phyloP scores from a whole-genome alignment of 2,329 filamentous ascomycete genomes.

The Diaporthe ampelina region DNA sequence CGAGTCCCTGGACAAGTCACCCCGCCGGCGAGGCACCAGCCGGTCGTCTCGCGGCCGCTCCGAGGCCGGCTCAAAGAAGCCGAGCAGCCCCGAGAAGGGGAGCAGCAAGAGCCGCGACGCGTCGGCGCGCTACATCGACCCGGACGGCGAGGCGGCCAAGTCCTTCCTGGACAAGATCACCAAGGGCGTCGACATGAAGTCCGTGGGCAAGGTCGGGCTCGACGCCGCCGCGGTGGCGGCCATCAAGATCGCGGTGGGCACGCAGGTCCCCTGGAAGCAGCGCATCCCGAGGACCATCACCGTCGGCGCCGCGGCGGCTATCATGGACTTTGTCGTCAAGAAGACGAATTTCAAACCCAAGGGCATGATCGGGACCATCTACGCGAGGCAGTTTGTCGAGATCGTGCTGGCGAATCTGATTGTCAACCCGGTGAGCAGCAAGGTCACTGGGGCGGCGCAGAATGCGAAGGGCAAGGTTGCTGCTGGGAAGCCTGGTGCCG shows the following conservation, averaged over 20 bases:
- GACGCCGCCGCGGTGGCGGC: conserved; percentile 40
- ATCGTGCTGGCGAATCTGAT: conserved; percentile 39
- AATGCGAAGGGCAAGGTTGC: not conserved
- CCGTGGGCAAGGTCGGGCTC: conserved; percentile 38
- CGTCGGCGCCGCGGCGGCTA: conserved; percentile 35
- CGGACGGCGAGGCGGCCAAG: conserved; percentile 36
- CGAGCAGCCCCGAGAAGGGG: not conserved
- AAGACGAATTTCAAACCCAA: conserved; percentile 38
- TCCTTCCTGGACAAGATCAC: conserved; percentile 35
- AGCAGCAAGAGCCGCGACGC: conserved; percentile 6
- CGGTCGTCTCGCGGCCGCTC: not conserved
- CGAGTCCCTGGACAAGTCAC: not conserved
- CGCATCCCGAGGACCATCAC: conserved; percentile 38
- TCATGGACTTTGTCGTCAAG: conserved; percentile 39
- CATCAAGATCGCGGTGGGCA: conserved; percentile 40
- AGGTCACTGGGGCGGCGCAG: conserved; percentile 30
- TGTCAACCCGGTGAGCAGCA: conserved; percentile 38
- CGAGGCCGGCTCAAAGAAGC: not conserved
- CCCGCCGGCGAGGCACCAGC: not conserved
- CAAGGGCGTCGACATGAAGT: conserved; percentile 35
- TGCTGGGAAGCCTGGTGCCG: not conserved
- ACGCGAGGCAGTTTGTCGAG: conserved; percentile 39
- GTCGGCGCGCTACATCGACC: conserved; percentile 29
- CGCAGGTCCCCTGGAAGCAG: conserved; percentile 40
- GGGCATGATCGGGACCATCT: conserved; percentile 39